Evolutionary conservation across 352 stramenopile species (phyloP), one percentile per base, ranked within the genome.

Genomic region (Pythium graminicola): DNA sequence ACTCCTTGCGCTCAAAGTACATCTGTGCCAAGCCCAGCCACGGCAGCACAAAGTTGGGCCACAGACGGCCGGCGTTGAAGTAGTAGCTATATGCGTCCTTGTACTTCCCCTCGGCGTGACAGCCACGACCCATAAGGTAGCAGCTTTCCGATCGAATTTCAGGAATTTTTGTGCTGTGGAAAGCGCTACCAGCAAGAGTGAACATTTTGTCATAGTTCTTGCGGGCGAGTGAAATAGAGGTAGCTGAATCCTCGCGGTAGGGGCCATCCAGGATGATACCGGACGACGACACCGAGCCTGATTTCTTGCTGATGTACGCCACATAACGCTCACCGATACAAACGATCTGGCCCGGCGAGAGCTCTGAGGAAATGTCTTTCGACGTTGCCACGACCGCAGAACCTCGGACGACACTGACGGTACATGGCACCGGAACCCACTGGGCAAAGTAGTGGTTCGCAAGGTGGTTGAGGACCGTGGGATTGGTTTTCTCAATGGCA

Each of bases 391-490:
- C 71, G 23, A 97, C 64, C n/a, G 70, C 63, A 2, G 82, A 97
- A 54, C 89, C 88, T 45, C 81, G 71, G 56, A 93, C 72, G 5
- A 97, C 85, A 32, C 81, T 72, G 22, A 92, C 84, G 0, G 81
- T 91, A 36, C 90, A 96, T 6, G 89, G 72, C 23, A 98, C 62
- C 0, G 87, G 90, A 8, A 96, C 95, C 94, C 93, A 99, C 57
- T 97, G 96, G 50, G 88, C 95, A 69, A 99, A 99, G 65, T 98
- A 99, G 71, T 99, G 94, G 80, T 99, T 98, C 9, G 95, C 95
- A 50, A 99, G 70, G 68, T 99, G 95, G 72, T 99, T 99, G 40
- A 98, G 74, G 17, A 98, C 95, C 49, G 81, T 92, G 8, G 84
- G 81, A 53, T 91, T 92, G 26, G 76, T 89, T 59, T 91, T 91